A percentile compares a stretch with the other conserved stretches of the same genome.
Evolutionary conservation across 306 rosid genomes (phyloP).

Genomic region (Rubus parviflorus): DNA sequence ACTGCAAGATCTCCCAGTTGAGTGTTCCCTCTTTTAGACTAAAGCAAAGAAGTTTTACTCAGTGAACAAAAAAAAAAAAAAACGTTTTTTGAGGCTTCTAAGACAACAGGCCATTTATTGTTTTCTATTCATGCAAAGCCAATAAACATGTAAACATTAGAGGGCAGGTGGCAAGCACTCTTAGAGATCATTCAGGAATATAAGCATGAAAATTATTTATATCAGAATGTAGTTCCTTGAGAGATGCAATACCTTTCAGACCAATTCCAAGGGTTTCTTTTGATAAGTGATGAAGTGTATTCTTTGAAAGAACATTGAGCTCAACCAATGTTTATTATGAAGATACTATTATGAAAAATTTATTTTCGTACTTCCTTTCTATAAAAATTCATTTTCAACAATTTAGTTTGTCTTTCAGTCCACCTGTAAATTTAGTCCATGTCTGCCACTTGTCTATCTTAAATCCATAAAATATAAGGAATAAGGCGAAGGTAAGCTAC

Average conservation of each 20-base stretch:
- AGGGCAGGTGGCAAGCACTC: not conserved
- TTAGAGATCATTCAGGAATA: not conserved
- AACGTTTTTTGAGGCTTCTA: not conserved
- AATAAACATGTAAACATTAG: not conserved
- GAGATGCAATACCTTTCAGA: not conserved
- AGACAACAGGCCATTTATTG: constrained; percentile 5
- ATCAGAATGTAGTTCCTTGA: not conserved
- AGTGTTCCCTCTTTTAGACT: constrained; percentile 93
- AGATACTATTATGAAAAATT: not conserved
- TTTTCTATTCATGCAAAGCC: not conserved
- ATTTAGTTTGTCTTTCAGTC: not conserved
- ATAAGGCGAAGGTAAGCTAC: not conserved
- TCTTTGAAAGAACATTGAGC: not conserved
- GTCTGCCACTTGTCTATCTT: not conserved
- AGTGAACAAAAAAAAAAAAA: not conserved
- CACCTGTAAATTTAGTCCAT: not conserved
- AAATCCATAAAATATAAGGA: not conserved
- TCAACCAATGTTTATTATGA: not conserved
- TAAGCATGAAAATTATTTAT: not conserved
- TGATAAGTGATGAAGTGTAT: not conserved
- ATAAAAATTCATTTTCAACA: not conserved
- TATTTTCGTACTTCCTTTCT: not conserved
- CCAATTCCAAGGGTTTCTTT: not conserved
- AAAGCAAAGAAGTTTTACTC: constrained; percentile 21
- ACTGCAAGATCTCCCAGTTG: constrained; percentile 82